Evolutionary conservation across 768 basidiomycete genomes (phyloP).

Genomic region (Russula olivacea): DNA sequence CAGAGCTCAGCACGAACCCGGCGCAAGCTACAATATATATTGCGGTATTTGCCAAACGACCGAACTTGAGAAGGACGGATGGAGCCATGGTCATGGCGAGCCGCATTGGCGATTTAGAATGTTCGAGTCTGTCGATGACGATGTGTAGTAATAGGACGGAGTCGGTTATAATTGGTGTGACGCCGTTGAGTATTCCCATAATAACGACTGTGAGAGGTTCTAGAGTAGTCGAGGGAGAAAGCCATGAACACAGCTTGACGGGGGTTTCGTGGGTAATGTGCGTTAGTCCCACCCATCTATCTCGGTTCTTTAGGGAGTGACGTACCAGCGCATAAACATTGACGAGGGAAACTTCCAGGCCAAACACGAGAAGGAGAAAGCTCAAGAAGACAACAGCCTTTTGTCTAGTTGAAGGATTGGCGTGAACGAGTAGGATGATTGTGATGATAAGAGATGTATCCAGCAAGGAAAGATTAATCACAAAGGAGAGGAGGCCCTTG

Average conservation of each 20-base stretch:
- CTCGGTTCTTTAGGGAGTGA: neutral
- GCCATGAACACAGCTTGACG: conserved; percentile 11
- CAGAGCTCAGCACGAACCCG: conserved; percentile 17
- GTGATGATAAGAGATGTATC: conserved; percentile 15
- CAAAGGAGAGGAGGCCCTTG: conserved; percentile 20
- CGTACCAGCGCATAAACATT: conserved; percentile 20
- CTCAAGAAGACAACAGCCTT: conserved; percentile 1
- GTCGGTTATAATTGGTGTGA: conserved; percentile 15
- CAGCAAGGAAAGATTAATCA: conserved; percentile 19
- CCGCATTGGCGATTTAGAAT: conserved; percentile 6
- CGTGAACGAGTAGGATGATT: conserved; percentile 14
- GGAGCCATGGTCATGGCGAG: conserved; percentile 15
- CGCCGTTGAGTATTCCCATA: conserved; percentile 12
- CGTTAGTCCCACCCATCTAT: neutral
- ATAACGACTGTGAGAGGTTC: conserved; percentile 19
- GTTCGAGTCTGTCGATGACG: conserved; percentile 11
- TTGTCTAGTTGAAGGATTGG: conserved; percentile 5
- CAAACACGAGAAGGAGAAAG: conserved; percentile 11
- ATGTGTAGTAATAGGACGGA: conserved; percentile 15
- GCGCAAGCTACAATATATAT: conserved; percentile 17
- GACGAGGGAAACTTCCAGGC: conserved; percentile 12
- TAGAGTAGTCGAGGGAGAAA: conserved; percentile 17
- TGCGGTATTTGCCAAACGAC: conserved; percentile 15
- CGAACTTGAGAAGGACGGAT: conserved; percentile 15
- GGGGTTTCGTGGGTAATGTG: neutral